These are phyloP conservation scores for Talaromyces verruculosus DNA, from an alignment of 2,329 filamentous ascomycete species.

Conservation along the genomic window DNA sequence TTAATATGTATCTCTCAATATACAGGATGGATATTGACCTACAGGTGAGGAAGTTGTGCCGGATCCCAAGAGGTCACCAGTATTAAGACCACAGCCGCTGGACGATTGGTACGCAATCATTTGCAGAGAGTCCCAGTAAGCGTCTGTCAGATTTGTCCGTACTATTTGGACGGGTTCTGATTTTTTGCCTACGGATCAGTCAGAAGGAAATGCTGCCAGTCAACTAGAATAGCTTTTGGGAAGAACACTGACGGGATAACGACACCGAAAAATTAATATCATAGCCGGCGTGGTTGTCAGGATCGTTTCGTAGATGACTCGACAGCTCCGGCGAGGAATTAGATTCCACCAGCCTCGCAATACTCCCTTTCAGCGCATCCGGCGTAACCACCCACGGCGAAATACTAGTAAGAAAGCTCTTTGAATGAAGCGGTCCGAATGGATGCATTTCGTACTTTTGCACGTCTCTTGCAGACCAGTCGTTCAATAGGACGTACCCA, in stretches of 20 bases:
- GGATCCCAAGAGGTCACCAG: conserved; percentile 14
- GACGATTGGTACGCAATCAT: conserved; percentile 18
- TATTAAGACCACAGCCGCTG: conserved; percentile 12
- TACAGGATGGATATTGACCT: background rate
- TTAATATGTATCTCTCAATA: background rate
- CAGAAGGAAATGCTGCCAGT: background rate
- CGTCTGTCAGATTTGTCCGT: conserved; percentile 1
- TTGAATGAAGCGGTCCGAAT: conserved; percentile 60
- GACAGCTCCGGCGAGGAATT: background rate
- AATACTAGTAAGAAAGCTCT: conserved; percentile 60
- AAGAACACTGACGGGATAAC: conserved; percentile 5
- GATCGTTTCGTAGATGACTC: conserved; percentile 7
- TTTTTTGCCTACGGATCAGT: background rate
- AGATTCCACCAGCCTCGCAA: background rate
- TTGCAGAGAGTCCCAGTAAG: conserved; percentile 15
- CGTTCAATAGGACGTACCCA: conserved; percentile 62
- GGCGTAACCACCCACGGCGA: conserved; percentile 62
- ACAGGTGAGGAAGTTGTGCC: conserved; percentile 14
- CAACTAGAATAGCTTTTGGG: background rate
- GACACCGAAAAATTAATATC: conserved; percentile 14
- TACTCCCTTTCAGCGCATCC: conserved; percentile 48
- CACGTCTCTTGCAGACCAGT: conserved; percentile 62
- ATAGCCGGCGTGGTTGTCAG: conserved; percentile 10
- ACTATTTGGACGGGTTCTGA: background rate
- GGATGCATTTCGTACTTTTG: conserved; percentile 61